phyloP scores from a whole-genome alignment of 805 yeast species.

The Candida orba region DNA sequence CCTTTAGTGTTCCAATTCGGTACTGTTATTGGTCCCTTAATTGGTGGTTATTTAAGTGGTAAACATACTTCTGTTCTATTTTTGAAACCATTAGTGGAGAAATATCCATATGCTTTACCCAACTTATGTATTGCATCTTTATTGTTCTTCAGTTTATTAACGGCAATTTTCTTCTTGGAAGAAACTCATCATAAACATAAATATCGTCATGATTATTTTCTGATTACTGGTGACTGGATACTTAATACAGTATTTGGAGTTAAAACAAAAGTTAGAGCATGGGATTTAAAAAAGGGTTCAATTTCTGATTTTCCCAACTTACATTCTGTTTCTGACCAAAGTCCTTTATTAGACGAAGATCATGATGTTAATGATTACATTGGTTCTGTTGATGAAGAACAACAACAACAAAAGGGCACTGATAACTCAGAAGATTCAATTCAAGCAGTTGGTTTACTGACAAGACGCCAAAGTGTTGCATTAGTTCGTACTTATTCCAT shows the following conservation, averaged over 20 bases:
- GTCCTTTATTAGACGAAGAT: constrained; percentile 14
- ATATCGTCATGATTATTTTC: constrained; percentile 36
- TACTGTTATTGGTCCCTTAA: constrained; percentile 51
- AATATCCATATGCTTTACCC: constrained; percentile 46
- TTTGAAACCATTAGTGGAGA: constrained; percentile 25
- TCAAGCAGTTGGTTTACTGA: constrained; percentile 21
- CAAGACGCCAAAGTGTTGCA: constrained; percentile 28
- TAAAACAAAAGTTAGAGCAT: constrained; percentile 22
- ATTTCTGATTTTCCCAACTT: neutral
- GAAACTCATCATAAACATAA: constrained; percentile 41
- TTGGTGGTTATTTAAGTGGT: constrained; percentile 46
- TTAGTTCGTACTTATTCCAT: constrained; percentile 27
- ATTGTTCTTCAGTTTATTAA: constrained; percentile 29
- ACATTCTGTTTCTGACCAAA: constrained; percentile 7
- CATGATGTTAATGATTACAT: neutral
- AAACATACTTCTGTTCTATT: constrained; percentile 20
- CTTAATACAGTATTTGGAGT: constrained; percentile 14
- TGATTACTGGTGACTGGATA: constrained; percentile 36
- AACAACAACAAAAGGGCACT: too few species aligned
- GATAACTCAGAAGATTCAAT: constrained; percentile 18
- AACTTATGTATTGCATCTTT: constrained; percentile 39
- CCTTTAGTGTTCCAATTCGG: constrained; percentile 60
- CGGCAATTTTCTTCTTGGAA: constrained; percentile 42
- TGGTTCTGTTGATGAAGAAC: neutral
- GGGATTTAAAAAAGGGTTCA: constrained; percentile 12